A percentile compares a stretch with the other conserved stretches of the same genome.
phyloP scores from a whole-genome alignment of 805 yeast species.

The Candida ascalaphidarum region DNA sequence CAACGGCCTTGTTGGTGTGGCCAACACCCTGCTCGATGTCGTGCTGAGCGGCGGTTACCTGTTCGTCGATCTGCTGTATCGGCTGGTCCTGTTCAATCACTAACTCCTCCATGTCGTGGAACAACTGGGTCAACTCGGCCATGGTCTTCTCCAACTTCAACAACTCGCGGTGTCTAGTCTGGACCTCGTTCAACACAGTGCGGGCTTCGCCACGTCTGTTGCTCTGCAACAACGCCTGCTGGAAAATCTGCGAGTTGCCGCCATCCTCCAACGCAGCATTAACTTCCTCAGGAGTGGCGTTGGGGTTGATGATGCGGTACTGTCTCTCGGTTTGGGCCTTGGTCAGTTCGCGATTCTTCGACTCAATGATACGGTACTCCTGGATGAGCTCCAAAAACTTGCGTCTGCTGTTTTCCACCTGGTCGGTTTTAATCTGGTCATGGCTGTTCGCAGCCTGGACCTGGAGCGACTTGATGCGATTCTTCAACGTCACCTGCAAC shows the following conservation, averaged over 20 bases:
- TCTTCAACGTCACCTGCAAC: constrained; percentile 66
- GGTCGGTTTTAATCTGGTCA: constrained; percentile 78
- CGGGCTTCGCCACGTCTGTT: constrained; percentile 93
- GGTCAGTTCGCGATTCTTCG: constrained; percentile 75
- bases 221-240: constrained; percentile 81
- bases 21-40: constrained; percentile 93
- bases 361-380: constrained; percentile 80
- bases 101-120: constrained; percentile 92
- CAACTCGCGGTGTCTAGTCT: constrained; percentile 89
- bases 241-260: constrained; percentile 85
- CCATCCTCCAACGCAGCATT: constrained; percentile 74
- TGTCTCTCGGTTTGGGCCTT: constrained; percentile 88
- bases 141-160: constrained; percentile 91
- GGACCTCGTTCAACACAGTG: constrained; percentile 91
- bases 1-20: constrained; percentile 85
- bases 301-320: constrained; percentile 82
- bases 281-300: constrained; percentile 77
- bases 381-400: constrained; percentile 81
- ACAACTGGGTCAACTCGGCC: constrained; percentile 90
- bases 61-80: constrained; percentile 74
- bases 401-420: constrained; percentile 82
- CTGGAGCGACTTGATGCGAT: constrained; percentile 70
- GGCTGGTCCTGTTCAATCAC: constrained; percentile 93
- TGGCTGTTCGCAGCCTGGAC: constrained; percentile 45
- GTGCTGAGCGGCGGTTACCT: constrained; percentile 74